Evolutionary conservation across 179 eudicot species (phyloP).

Genomic region (Silene noctiflora): DNA sequence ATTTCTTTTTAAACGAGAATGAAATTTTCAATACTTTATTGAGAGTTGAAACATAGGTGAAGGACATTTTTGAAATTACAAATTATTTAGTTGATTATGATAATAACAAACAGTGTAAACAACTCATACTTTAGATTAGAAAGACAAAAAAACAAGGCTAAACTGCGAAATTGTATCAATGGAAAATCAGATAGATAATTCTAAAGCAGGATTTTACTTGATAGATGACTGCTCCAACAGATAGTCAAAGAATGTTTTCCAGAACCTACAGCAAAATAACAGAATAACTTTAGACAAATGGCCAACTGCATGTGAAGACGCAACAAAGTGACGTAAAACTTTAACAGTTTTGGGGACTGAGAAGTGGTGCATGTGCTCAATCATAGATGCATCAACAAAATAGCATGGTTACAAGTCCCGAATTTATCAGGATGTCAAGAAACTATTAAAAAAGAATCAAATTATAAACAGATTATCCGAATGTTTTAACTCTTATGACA

Average conservation of each 20-base stretch:
- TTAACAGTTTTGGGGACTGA: background rate
- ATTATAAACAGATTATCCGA: background rate
- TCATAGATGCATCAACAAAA: background rate
- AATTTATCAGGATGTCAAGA: background rate
- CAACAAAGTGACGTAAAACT: background rate
- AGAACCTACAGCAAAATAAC: slow-evolving; percentile 57
- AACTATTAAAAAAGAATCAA: background rate
- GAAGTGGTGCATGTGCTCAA: background rate
- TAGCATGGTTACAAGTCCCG: background rate
- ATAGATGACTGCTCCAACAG: slow-evolving; percentile 67
- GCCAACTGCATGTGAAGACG: background rate
- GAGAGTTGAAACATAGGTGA: background rate
- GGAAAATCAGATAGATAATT: background rate
- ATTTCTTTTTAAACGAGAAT: no score
- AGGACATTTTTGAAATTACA: background rate
- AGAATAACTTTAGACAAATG: background rate
- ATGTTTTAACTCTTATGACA: slow-evolving; percentile 1
- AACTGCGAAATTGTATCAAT: background rate
- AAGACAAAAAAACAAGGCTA: background rate
- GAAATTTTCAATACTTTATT: background rate
- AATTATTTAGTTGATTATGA: slow-evolving; percentile 1
- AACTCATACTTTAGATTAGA: background rate
- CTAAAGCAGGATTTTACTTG: slow-evolving; percentile 41
- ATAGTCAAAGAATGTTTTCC: slow-evolving; percentile 80
- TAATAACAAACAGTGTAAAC: background rate